Evolutionary conservation across 305 asterid genomes (phyloP).

Genomic region (Solanum hybrid): DNA sequence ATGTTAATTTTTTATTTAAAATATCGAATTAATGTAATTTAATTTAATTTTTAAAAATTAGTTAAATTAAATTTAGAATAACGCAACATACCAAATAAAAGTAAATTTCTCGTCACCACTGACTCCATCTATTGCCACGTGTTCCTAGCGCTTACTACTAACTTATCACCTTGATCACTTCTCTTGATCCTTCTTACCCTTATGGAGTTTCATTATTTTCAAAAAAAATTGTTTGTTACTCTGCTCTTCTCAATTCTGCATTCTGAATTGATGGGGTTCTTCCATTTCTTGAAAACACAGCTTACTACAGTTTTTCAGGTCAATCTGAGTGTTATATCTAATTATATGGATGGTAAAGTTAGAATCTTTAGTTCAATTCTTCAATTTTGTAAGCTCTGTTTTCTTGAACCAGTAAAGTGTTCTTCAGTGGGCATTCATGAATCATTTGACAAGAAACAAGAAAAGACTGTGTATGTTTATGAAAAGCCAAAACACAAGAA

Average conservation of each 20-base stretch:
- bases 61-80: too few species aligned
- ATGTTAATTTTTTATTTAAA: too few species aligned
- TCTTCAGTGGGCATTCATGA: not conserved
- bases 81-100: not conserved
- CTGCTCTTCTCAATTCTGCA: not conserved
- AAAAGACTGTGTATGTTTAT: not conserved
- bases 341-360: not conserved
- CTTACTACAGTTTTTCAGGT: not conserved
- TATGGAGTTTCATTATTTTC: not conserved
- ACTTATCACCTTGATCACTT: not conserved
- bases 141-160: not conserved
- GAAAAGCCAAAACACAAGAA: conserved; percentile 1
- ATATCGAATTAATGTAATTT: too few species aligned
- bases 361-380: conserved; percentile 21
- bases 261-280: not conserved
- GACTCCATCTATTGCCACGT: conserved; percentile 4
- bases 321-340: not conserved
- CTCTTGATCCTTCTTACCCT: not conserved
- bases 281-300: not conserved
- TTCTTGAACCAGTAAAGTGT: conserved; percentile 26
- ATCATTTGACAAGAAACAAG: conserved; percentile 10
- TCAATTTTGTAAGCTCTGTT: conserved; percentile 51
- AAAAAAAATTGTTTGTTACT: not conserved
- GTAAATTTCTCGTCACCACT: not conserved
- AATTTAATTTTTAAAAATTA: too few species aligned